Conservation (phyloP, 805 yeast genomes). For the Wickerhamiella allomyrinae region DNA sequence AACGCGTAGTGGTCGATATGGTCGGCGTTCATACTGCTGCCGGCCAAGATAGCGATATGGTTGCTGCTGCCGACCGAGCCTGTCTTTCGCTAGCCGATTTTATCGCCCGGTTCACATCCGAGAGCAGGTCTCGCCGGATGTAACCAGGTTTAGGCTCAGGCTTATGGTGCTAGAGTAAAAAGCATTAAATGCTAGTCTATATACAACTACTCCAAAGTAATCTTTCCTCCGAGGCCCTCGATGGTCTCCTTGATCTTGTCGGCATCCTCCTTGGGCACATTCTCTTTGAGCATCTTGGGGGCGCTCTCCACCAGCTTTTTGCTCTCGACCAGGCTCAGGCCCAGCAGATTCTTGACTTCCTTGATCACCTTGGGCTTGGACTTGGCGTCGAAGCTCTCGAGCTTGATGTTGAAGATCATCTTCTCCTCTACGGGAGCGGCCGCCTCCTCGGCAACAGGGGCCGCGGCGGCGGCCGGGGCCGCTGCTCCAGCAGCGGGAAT, state of each 20-base stretch:
- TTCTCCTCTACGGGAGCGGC: conserved; percentile 81
- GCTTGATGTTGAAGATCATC: conserved; percentile 81
- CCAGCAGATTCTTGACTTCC: conserved; percentile 85
- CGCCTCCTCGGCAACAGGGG: conserved; percentile 54
- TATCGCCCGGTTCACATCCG: not conserved
- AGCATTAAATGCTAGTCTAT: not conserved
- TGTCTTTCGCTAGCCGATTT: conserved; percentile 4
- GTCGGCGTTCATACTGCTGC: not conserved
- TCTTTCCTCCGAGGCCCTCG: conserved; percentile 92
- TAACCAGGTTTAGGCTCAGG: too few relatives aligned
- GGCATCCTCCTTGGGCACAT: conserved; percentile 94
- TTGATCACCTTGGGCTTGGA: conserved; percentile 94
- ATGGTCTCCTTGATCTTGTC: conserved; percentile 86
- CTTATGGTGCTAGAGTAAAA: too few relatives aligned
- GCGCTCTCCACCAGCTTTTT: conserved; percentile 97
- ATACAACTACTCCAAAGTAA: conserved; percentile 58
- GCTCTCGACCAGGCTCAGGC: conserved; percentile 87
- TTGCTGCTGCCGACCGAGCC: conserved; percentile 2
- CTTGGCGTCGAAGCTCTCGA: conserved; percentile 88
- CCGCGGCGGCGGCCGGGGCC: conserved; percentile 46
- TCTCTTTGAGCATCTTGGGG: conserved; percentile 90
- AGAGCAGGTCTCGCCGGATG: not conserved
- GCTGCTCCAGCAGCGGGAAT: conserved; percentile 60
- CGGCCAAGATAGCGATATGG: not conserved
- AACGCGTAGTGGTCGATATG: conserved; percentile 1